A percentile compares a stretch with the other conserved stretches of the same genome.
Evolutionary conservation across 768 basidiomycete species (phyloP).

Genomic region (Podaxis mareebaensis): DNA sequence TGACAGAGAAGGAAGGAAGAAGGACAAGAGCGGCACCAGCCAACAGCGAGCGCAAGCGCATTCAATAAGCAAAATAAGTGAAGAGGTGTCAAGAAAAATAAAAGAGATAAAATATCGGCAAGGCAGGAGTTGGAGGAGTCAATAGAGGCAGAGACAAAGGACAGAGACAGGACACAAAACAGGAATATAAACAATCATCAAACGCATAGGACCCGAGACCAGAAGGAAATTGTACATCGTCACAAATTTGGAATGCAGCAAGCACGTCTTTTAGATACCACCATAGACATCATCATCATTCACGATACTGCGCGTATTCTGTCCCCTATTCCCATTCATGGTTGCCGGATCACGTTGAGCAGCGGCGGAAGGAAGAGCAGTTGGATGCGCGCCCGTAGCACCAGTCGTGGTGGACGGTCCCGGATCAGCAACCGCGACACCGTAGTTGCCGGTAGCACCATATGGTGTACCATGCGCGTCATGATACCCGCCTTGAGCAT

Average conservation of each 20-base stretch:
- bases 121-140: neutral
- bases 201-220: neutral
- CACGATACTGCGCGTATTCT: conserved; percentile 23
- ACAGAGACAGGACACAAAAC: neutral
- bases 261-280: conserved; percentile 28
- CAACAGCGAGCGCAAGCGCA: conserved; percentile 14
- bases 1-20: conserved; percentile 4
- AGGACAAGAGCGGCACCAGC: conserved; percentile 9
- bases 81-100: neutral
- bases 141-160: neutral
- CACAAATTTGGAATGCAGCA: neutral
- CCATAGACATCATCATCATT: conserved; percentile 37
- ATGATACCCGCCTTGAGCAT: conserved; percentile 22
- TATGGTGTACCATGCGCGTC: conserved; percentile 19
- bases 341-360: conserved; percentile 1
- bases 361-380: neutral
- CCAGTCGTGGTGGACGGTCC: conserved; percentile 5
- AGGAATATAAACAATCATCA: neutral
- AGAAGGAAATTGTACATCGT: conserved; percentile 1
- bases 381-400: conserved; percentile 6
- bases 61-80: neutral
- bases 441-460: conserved; percentile 16
- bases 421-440: conserved; percentile 25
- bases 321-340: conserved; percentile 13
- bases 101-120: neutral